Evolutionary conservation across 2,329 filamentous ascomycete species (phyloP).

Genomic region (Chaetomium sp.): DNA sequence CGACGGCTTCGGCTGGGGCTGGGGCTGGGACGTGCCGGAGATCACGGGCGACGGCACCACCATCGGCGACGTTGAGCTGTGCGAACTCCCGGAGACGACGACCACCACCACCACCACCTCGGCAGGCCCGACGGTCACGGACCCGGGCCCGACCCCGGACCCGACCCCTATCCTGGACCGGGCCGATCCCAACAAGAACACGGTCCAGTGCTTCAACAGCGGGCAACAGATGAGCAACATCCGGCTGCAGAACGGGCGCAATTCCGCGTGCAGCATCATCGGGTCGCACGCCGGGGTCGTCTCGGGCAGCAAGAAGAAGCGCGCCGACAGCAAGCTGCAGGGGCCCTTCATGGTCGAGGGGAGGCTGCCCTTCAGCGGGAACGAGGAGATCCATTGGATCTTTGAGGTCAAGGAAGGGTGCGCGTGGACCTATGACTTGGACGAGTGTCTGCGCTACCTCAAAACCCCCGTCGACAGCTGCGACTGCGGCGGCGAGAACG

Average conservation of each 20-base stretch:
- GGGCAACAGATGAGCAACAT: constrained; percentile 12
- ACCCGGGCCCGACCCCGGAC: not conserved
- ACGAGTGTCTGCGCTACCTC: constrained; percentile 14
- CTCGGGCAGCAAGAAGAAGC: constrained; percentile 4
- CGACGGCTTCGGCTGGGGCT: constrained; percentile 6
- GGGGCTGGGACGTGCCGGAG: constrained; percentile 5
- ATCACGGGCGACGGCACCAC: constrained; percentile 4
- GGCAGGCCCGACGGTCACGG: not conserved
- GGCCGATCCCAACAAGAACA: constrained; percentile 6
- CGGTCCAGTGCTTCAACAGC: constrained; percentile 10
- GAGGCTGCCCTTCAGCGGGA: not conserved
- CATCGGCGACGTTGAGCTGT: not conserved
- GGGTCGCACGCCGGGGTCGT: not conserved
- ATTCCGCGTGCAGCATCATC: not conserved
- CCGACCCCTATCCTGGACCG: not conserved
- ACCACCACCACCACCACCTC: constrained; percentile 11
- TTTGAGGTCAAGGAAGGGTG: constrained; percentile 13
- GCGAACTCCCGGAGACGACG: constrained; percentile 7
- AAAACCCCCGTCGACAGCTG: constrained; percentile 9
- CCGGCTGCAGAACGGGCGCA: constrained; percentile 5
- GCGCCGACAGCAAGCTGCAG: not conserved
- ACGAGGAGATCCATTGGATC: not conserved
- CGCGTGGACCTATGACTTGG: constrained; percentile 8
- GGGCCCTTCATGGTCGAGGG: not conserved
- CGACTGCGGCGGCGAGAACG: constrained; percentile 10